Percentiles rank a stretch among this genome's conserved stretches.
These are phyloP conservation scores for Calonectria ilicicola DNA, from an alignment of 2,329 filamentous ascomycete species.

Conservation along the genomic window DNA sequence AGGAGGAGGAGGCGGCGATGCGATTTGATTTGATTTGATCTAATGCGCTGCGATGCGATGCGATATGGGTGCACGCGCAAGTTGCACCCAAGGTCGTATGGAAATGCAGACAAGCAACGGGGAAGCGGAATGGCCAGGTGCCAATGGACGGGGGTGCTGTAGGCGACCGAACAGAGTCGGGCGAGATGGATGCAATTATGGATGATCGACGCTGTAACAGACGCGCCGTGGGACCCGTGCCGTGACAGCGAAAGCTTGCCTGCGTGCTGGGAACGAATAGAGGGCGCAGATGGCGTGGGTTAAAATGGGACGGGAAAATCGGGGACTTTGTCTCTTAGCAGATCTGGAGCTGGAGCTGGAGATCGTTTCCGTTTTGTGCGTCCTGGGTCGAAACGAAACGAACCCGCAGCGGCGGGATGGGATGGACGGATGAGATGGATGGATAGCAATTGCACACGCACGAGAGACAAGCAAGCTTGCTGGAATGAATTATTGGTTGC, in stretches of 20 bases:
- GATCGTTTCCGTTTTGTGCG: conserved; percentile 1
- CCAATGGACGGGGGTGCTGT: neutral
- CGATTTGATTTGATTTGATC: too few relatives aligned
- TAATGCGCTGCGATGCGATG: too few relatives aligned
- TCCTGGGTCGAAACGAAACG: neutral
- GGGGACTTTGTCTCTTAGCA: conserved; percentile 4
- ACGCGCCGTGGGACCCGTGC: conserved; percentile 29
- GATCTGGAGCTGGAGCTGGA: conserved; percentile 2
- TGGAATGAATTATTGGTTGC: neutral
- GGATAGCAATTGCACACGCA: neutral
- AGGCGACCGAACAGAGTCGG: neutral
- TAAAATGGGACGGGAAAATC: conserved; percentile 2
- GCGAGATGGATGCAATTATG: conserved; percentile 20
- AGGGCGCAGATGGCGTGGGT: conserved; percentile 1
- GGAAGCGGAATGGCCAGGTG: neutral
- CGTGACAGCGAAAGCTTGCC: conserved; percentile 32
- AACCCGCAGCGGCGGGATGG: neutral
- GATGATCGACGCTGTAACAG: conserved; percentile 31
- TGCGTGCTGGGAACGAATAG: conserved; percentile 1
- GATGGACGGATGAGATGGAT: neutral
- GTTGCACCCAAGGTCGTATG: neutral
- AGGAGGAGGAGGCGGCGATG: too few relatives aligned
- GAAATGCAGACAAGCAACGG: neutral
- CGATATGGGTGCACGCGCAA: neutral
- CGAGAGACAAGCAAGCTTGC: neutral